Base-by-base conservation (phyloP, 2,329 filamentous ascomycete species). In the Neonectria faginata region DNA sequence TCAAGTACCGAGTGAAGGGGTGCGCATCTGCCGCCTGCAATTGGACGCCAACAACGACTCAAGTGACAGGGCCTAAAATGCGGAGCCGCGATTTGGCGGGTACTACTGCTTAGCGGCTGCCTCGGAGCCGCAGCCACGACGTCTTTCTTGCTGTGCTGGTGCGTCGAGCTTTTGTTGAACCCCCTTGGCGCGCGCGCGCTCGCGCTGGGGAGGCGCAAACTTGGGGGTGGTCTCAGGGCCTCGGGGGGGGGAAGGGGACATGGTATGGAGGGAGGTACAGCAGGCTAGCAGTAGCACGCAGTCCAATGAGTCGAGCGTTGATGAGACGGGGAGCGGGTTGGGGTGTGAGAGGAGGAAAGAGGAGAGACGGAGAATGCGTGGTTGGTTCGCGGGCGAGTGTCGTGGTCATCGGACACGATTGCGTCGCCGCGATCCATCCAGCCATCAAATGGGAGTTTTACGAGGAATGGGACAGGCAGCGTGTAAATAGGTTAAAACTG, bases 1-100 rank as follows among this genome's bases (percentile, higher is more conserved):
- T 20, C 50, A 60, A 60, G 57, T 57, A 57, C 44, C 55, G 54
- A 48, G 18, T n/a, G 7, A 18, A 57, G 47, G 47, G 54, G 54
- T 48, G 47, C 42, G 5, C 42, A 57, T 47, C 16, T 31, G 31
- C 25, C 10, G 5, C 65, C 58, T 52, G 29, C 57, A 3, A 56
- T 63, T 60, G 47, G 47, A n/a, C 48, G n/a, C 29, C 8, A 2
- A 29, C 50, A 59, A 44, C 27, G n/a, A 48, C 52, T 20, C 33
- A 41, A 50, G 44, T 11, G 51, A 51, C 51, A 57, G 60, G 27
- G 20, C 44, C 68, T 66, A 70, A 69, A 67, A 58, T 62, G 66
- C 70, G 70, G 70, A 73, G 71, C 70, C 70, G 70, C 70, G 70
- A 60, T 70, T 71, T 73, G 69, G 70, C 68, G 68, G 50, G 53